Percentiles rank a stretch among this genome's conserved stretches.
phyloP scores from a whole-genome alignment of 2,329 filamentous ascomycete genomes.

The Arthrobotrys conoides region DNA sequence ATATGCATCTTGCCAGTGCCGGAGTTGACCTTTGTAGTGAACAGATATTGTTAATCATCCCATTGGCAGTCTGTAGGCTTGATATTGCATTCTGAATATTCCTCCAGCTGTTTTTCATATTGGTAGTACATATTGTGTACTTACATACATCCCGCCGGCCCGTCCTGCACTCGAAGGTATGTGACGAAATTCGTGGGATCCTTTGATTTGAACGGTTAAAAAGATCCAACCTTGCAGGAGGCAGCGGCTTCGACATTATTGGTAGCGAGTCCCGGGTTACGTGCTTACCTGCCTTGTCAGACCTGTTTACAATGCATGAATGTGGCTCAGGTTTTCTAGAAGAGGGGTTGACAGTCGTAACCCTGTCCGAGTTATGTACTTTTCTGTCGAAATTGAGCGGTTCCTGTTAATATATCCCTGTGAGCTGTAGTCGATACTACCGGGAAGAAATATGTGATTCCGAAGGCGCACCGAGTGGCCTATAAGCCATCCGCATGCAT shows the following conservation, averaged over 20 bases:
- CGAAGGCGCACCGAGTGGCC: conserved; percentile 5
- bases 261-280: conserved; percentile 9
- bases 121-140: too few relatives aligned
- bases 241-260: background rate
- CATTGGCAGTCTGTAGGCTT: background rate
- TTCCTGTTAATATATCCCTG: conserved; percentile 9
- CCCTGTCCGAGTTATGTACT: background rate
- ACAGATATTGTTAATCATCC: background rate
- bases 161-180: background rate
- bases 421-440: conserved; percentile 1
- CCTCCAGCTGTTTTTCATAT: background rate
- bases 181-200: background rate
- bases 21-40: background rate
- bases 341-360: background rate
- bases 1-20: conserved; percentile 5
- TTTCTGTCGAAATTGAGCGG: background rate
- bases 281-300: background rate
- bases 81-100: background rate
- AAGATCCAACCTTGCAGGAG: background rate
- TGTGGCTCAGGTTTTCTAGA: conserved; percentile 25
- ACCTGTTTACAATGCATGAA: conserved; percentile 17
- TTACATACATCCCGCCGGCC: background rate
- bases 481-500: background rate
- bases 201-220: conserved; percentile 23
- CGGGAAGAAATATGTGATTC: conserved; percentile 8